These are phyloP conservation scores for Lipomyces yamanashiensis DNA, from an alignment of 805 yeast species.

Conservation along the genomic window DNA sequence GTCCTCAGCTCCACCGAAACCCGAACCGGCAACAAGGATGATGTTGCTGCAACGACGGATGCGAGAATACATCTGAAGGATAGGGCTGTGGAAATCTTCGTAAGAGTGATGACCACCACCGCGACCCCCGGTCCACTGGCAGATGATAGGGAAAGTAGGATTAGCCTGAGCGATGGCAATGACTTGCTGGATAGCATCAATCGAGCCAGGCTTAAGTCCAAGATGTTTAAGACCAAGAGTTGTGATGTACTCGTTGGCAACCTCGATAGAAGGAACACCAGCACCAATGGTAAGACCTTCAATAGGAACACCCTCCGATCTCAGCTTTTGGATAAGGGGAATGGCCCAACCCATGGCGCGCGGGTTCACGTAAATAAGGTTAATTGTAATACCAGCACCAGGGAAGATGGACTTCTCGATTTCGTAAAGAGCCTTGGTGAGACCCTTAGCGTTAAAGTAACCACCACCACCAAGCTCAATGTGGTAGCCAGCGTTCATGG, in stretches of 20 bases:
- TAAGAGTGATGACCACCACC: slow-evolving; percentile 99
- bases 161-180: slow-evolving; percentile 92
- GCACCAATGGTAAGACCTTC: slow-evolving; percentile 98
- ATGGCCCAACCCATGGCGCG: slow-evolving; percentile 99
- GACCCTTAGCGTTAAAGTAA: slow-evolving; percentile 73
- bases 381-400: slow-evolving; percentile 89
- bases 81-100: slow-evolving; percentile 98
- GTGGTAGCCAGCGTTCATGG: slow-evolving; percentile 94
- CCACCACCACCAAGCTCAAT: slow-evolving; percentile 99
- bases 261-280: slow-evolving; percentile 98
- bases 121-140: slow-evolving; percentile 99
- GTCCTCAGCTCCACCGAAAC: slow-evolving; percentile 96
- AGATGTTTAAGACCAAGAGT: slow-evolving; percentile 90
- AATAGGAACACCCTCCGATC: slow-evolving; percentile 92
- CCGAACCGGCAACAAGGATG: slow-evolving; percentile 94
- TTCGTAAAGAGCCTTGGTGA: slow-evolving; percentile 75
- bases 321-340: slow-evolving; percentile 86
- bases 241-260: slow-evolving; percentile 93
- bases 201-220: slow-evolving; percentile 97
- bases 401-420: slow-evolving; percentile 73
- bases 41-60: slow-evolving; percentile 91
- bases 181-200: slow-evolving; percentile 86
- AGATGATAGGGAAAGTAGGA: slow-evolving; percentile 93
- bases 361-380: slow-evolving; percentile 95
- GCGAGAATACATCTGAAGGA: slow-evolving; percentile 92